These are phyloP conservation scores for Staphylotrichum tortipilum DNA, from an alignment of 495 filamentous ascomycete species.

Conservation along the genomic window DNA sequence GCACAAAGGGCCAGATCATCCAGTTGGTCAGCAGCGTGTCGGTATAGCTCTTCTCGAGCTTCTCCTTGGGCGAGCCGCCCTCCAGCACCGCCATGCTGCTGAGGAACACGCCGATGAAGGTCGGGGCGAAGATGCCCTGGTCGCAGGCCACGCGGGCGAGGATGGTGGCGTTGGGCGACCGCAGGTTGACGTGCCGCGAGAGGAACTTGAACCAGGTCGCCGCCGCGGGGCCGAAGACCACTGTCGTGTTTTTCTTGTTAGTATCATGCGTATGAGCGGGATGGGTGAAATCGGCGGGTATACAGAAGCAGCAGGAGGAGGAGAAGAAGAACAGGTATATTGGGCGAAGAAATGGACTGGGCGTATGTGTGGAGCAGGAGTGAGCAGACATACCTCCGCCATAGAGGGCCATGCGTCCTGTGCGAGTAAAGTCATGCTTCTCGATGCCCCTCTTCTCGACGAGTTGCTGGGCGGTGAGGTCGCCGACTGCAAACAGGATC, in stretches of 20 bases:
- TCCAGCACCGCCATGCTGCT: conserved; percentile 83
- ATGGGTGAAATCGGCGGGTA: no score
- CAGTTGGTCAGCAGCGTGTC: conserved; percentile 73
- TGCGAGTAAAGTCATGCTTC: conserved; percentile 74
- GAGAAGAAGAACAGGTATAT: background rate
- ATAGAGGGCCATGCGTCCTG: conserved; percentile 84
- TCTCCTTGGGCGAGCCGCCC: conserved; percentile 60
- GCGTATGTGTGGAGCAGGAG: no score
- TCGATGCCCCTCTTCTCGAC: conserved; percentile 72
- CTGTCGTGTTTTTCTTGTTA: conserved; percentile 32
- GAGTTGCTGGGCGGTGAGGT: conserved; percentile 86
- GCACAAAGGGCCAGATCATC: conserved; percentile 88
- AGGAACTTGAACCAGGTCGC: conserved; percentile 78
- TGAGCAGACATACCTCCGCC: conserved; percentile 71
- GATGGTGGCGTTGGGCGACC: conserved; percentile 59
- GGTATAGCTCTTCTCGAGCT: conserved; percentile 58
- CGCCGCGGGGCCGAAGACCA: conserved; percentile 82
- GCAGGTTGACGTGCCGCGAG: conserved; percentile 57
- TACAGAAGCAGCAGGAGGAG: background rate
- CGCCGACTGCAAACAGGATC: conserved; percentile 83
- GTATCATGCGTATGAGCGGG: no score
- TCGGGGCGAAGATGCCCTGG: conserved; percentile 77
- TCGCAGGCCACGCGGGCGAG: conserved; percentile 73
- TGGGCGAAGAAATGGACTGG: no score
- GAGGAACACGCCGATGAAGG: conserved; percentile 75